Percentiles rank a stretch among this genome's conserved stretches.
phyloP scores from a whole-genome alignment of 148 eudicot genomes.

The Linanthus parryae region DNA sequence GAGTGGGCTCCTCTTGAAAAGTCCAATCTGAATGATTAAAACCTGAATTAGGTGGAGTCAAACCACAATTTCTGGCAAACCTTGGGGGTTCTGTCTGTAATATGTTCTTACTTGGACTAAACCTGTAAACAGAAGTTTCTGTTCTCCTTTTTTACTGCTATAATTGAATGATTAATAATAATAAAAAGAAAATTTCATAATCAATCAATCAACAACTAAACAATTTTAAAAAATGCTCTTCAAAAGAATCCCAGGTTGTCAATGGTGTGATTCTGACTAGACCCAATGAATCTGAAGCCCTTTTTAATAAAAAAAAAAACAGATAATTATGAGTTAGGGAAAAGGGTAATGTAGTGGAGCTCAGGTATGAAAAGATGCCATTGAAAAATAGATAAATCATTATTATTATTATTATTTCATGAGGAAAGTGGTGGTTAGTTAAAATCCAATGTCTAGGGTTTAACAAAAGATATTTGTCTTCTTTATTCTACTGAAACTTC shows the following conservation, averaged over 20 bases:
- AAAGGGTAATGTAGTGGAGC: constrained; percentile 34
- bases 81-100: constrained; percentile 14
- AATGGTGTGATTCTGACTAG: constrained; percentile 34
- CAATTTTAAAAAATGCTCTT: background rate
- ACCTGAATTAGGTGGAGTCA: too few species aligned
- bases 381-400: constrained; percentile 13
- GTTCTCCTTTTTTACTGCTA: constrained; percentile 19
- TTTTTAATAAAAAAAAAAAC: too few species aligned
- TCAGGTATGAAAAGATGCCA: constrained; percentile 20
- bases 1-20: constrained; percentile 26
- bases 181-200: background rate
- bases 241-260: constrained; percentile 51
- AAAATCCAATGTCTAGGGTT: constrained; percentile 13
- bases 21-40: constrained; percentile 30
- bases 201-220: background rate
- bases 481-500: constrained; percentile 13
- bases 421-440: constrained; percentile 18
- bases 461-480: constrained; percentile 14
- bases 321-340: constrained; percentile 8
- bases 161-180: background rate
- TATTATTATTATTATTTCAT: too few species aligned
- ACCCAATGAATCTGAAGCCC: constrained; percentile 31
- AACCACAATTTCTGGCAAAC: too few species aligned
- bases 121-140: constrained; percentile 31
- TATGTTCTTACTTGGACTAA: constrained; percentile 11